Evolutionary conservation across 1,284 basidiomycete genomes (phyloP).

Genomic region (Microbotryum violaceum): DNA sequence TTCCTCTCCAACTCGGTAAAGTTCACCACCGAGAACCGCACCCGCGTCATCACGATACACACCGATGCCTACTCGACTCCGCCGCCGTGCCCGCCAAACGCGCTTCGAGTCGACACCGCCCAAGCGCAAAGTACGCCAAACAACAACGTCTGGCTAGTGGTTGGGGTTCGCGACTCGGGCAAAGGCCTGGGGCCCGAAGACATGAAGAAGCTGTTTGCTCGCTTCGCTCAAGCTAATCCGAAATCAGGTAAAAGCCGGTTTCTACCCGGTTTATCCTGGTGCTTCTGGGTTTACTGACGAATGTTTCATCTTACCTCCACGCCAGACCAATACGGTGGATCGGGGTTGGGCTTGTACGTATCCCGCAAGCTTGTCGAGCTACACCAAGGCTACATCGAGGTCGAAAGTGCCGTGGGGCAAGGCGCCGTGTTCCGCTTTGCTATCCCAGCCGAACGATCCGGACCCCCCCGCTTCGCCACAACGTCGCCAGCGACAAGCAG

Average conservation of each 20-base stretch:
- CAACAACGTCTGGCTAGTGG: constrained; percentile 16
- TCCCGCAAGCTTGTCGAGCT: constrained; percentile 32
- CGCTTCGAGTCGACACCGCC: constrained; percentile 8
- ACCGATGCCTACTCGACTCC: constrained; percentile 6
- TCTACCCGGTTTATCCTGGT: too few species aligned
- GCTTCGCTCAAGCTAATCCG: constrained; percentile 32
- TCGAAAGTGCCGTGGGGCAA: not conserved
- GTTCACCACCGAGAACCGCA: constrained; percentile 16
- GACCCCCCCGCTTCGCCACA: not conserved
- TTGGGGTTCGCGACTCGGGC: constrained; percentile 28
- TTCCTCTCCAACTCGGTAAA: constrained; percentile 30
- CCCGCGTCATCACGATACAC: constrained; percentile 8
- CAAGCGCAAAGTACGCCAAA: constrained; percentile 4
- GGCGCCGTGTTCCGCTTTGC: too few species aligned
- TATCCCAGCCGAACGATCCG: not conserved
- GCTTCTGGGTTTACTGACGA: too few species aligned
- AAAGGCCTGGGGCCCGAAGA: constrained; percentile 30
- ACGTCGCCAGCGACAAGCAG: too few species aligned
- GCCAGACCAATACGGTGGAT: constrained; percentile 8
- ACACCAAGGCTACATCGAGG: constrained; percentile 30
- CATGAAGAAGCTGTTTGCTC: constrained; percentile 23
- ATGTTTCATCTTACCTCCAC: too few species aligned
- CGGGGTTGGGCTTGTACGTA: constrained; percentile 32
- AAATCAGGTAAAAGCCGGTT: constrained; percentile 3
- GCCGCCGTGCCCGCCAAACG: constrained; percentile 4